These are phyloP conservation scores for Trebouxia sp. DNA, from an alignment of 139 green algal genomes.

Conservation along the genomic window DNA sequence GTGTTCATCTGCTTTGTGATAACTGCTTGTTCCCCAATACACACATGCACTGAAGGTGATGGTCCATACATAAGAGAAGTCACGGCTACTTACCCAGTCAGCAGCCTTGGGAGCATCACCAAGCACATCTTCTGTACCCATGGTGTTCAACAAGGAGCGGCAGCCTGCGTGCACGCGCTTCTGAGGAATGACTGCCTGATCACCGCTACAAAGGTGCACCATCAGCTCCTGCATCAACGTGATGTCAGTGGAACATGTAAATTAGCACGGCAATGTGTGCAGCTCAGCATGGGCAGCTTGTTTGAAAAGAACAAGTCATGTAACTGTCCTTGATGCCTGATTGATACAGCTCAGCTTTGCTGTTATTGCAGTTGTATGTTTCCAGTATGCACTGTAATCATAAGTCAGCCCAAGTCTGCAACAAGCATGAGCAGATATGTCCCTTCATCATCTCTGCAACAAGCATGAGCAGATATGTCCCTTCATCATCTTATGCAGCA, in stretches of 20 bases:
- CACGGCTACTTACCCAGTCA: conserved; percentile 18
- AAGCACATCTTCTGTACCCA: conserved; percentile 5
- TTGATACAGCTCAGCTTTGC: too few relatives aligned
- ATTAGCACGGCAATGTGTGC: neutral
- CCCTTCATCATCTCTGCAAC: too few relatives aligned
- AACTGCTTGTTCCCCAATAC: neutral
- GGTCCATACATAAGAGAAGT: neutral
- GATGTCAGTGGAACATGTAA: neutral
- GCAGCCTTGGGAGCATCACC: conserved; percentile 7
- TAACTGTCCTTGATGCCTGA: neutral
- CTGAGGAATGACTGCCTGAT: neutral
- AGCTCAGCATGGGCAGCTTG: neutral
- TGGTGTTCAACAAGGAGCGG: neutral
- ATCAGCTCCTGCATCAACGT: conserved; percentile 20
- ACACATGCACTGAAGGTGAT: neutral
- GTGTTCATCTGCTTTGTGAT: neutral
- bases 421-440: too few relatives aligned
- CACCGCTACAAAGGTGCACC: neutral
- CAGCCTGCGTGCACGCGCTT: neutral
- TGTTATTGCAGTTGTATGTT: too few relatives aligned
- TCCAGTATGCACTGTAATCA: too few relatives aligned
- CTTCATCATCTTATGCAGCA: too few relatives aligned
- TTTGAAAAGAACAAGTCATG: too few relatives aligned
- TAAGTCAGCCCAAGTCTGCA: too few relatives aligned
- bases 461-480: too few relatives aligned